phyloP scores from a whole-genome alignment of 257 asterid species.

The Oldenlandia corymbosa region DNA sequence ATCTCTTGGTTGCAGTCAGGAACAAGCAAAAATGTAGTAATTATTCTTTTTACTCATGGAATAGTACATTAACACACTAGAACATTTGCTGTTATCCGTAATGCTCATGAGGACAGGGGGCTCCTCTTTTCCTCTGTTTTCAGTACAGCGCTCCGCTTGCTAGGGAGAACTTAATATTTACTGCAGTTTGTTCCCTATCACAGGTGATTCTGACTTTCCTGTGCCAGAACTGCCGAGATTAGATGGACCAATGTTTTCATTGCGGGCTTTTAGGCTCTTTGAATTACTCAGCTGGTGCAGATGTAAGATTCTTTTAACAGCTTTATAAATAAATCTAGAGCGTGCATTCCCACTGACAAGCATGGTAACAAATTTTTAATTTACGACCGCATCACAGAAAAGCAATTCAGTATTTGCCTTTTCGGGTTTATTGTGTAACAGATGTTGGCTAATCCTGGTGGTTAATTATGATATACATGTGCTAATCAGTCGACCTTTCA shows the following conservation, averaged over 20 bases:
- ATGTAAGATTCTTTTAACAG: slow-evolving; percentile 38
- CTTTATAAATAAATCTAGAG: not conserved
- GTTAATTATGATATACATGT: too few species aligned
- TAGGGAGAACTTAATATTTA: not conserved
- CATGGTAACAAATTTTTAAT: too few species aligned
- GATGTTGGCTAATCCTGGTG: too few species aligned
- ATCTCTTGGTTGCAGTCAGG: slow-evolving; percentile 53
- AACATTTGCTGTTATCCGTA: not conserved
- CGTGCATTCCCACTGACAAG: not conserved
- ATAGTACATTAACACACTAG: not conserved
- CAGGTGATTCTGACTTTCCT: slow-evolving; percentile 55
- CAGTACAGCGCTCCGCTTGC: not conserved
- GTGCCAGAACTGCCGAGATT: slow-evolving; percentile 61
- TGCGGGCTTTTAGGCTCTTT: slow-evolving; percentile 72
- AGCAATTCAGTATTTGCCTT: too few species aligned
- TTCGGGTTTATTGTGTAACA: too few species aligned
- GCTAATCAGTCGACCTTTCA: too few species aligned
- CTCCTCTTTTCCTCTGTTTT: not conserved
- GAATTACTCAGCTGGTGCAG: slow-evolving; percentile 47
- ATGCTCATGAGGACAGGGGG: too few species aligned
- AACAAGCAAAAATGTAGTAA: slow-evolving; percentile 43
- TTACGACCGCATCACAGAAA: not conserved
- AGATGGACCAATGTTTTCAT: slow-evolving; percentile 57
- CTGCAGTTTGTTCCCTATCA: slow-evolving; percentile 3
- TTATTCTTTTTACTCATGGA: slow-evolving; percentile 13